Base-by-base conservation (phyloP, 148 eudicot genomes). In the Vaccinium darrowii region DNA sequence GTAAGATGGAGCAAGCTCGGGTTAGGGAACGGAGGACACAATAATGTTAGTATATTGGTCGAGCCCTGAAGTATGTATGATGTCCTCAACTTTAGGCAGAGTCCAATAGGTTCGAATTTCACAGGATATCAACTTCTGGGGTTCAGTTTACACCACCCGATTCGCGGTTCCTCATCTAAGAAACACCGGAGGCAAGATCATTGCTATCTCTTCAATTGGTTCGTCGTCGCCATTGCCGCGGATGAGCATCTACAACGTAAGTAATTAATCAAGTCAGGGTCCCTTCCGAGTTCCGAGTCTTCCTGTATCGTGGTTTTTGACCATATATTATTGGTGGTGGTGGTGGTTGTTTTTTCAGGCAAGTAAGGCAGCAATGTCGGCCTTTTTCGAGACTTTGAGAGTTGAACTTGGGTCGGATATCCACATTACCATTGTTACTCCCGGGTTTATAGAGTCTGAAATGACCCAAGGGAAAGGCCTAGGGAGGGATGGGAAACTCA, bases 41-140 rank as follows among this genome's bases (percentile, higher is more conserved):
- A 3, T 57, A 0, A 4, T 16, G 21, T 16, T 7, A 57, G 16
- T 6, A 54, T 56, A 2, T 4, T 56, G 7, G 7, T 57, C 14
- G 4, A 57, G 21, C 62, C 21, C 60, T 57, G 23, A 10, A 23
- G 72, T 25, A 67, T 69, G 72, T 25, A 67, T 69, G 10, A 27
- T 25, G 27, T 69, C 6, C 3, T 25, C 12, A 27, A 27, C 74
- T 25, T 54, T 69, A 27, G 23, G 71, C 71, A 0, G 30, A 23
- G 33, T 65, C 13, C 47, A 27, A 33, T 1, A 23, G 71, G 76
- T 36, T 65, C 23, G 63, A n/a, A 54, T 23, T 72, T 82, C 57
- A 76, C 91, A 94, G 95, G 97, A 94, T n/a, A 88, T 89, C 13
- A 94, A 94, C 87, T 93, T 93, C 81, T 94, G 98, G 98, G 94